A percentile compares a stretch with the other conserved stretches of the same genome.
Evolutionary conservation across 148 eudicot genomes (phyloP).

Genomic region (Rhododendron simsii): DNA sequence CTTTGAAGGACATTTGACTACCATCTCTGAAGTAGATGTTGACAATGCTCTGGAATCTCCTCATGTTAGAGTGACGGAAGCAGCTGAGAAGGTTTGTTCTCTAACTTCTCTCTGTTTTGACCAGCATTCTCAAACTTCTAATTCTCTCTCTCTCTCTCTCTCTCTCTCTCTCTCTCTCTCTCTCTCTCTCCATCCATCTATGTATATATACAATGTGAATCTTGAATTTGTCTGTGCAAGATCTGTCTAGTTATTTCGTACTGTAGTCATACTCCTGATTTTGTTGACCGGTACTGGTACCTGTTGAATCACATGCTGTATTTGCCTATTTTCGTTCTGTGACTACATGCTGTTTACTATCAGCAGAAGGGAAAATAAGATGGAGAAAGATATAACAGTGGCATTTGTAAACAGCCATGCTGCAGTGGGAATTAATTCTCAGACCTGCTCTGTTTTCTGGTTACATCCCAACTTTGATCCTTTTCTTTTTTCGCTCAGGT

Average conservation of each 20-base stretch:
- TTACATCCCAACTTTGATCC: background rate
- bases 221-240: background rate
- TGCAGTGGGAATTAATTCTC: background rate
- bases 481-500: conserved; percentile 36
- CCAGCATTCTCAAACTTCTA: background rate
- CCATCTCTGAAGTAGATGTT: conserved; percentile 62
- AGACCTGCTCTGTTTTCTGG: background rate
- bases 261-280: background rate
- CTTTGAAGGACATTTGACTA: conserved; percentile 77
- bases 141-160: background rate
- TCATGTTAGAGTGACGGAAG: conserved; percentile 51
- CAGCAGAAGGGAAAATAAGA: background rate
- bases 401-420: background rate
- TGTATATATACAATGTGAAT: background rate
- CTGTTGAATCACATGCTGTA: background rate
- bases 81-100: conserved; percentile 59
- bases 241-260: background rate
- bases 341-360: background rate
- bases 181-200: background rate
- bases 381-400: background rate
- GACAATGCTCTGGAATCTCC: conserved; percentile 39
- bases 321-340: background rate
- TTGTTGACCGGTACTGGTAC: background rate
- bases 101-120: background rate
- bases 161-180: background rate